These are phyloP conservation scores for Zygnema cylindricum DNA, from an alignment of 139 green algal genomes.

Conservation along the genomic window DNA sequence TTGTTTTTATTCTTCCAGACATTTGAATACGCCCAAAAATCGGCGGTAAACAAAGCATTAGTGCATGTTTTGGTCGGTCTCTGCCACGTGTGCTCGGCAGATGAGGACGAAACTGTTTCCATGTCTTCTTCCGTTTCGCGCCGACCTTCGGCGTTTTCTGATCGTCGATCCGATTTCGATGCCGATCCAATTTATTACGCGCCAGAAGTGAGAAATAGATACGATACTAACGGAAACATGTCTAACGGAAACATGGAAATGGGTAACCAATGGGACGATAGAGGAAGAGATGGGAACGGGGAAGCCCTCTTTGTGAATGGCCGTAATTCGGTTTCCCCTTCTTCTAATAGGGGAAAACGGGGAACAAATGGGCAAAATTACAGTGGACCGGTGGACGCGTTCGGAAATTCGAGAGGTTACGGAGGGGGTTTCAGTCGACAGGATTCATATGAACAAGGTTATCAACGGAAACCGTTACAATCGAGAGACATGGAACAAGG, in stretches of 20 bases:
- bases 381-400: neutral
- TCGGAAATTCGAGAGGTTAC: neutral
- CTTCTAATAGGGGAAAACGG: no score
- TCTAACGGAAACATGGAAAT: neutral
- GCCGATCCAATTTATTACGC: neutral
- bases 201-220: neutral
- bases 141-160: no score
- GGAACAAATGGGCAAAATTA: neutral
- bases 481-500: neutral
- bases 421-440: neutral
- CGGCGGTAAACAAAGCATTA: constrained; percentile 36
- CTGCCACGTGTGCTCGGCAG: constrained; percentile 30
- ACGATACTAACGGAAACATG: neutral
- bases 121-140: neutral
- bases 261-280: neutral
- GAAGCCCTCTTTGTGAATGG: neutral
- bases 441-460: neutral
- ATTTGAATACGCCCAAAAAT: constrained; percentile 32
- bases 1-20: constrained; percentile 20
- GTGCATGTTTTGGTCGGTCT: constrained; percentile 40
- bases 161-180: neutral
- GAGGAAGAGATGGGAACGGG: neutral
- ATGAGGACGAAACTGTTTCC: neutral
- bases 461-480: neutral
- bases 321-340: no score